Base-by-base conservation (phyloP, 148 eudicot species). In the Arctostaphylos glauca region DNA sequence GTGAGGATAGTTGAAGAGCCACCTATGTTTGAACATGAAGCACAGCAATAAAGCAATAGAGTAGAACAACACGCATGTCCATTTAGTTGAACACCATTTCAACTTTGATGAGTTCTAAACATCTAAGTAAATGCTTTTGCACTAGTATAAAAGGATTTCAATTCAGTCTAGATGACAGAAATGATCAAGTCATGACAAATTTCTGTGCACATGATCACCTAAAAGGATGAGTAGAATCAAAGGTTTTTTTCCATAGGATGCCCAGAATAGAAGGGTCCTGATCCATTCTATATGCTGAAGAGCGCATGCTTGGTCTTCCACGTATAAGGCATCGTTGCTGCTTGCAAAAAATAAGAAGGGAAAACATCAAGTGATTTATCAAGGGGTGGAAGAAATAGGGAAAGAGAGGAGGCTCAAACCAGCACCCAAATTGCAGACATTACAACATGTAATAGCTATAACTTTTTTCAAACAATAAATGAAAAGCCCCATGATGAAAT, bases 161-260 rank as follows among this genome's bases (percentile, higher is more conserved):
- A 3, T 70, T 14, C 5, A 70, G 16, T 43, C 19, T 43, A 15
- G 18, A 70, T 70, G 74, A 70, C 7, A 60, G 67, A 60, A 60
- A 60, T 21, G 31, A 60, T 60, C 67, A 60, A 21, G 21, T 4
- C 12, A 60, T n/a, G 67, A 60, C 9, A 60, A 60, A 59, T 9
- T 60, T 60, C 7, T 60, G 67, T 70, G n/a, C 16, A 68, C 4
- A 68, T 68, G 18, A 68, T 68, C 74, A 70, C 48, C 74, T 70
- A 70, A 41, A 70, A 14, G 10, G 21, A 70, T 70, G 47, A 41
- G 46, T 70, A 70, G 38, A 70, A 43, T 43, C 18, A 70, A 70
- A 13, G 49, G 74, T 41, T 43, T 18, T 43, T 15, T 41, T 43
- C 74, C 74, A 48, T 41, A 70, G 74, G 49, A 70, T 41, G 43